Base-by-base conservation (phyloP, 2,329 filamentous ascomycete genomes). In the Penicillium digitatum region DNA sequence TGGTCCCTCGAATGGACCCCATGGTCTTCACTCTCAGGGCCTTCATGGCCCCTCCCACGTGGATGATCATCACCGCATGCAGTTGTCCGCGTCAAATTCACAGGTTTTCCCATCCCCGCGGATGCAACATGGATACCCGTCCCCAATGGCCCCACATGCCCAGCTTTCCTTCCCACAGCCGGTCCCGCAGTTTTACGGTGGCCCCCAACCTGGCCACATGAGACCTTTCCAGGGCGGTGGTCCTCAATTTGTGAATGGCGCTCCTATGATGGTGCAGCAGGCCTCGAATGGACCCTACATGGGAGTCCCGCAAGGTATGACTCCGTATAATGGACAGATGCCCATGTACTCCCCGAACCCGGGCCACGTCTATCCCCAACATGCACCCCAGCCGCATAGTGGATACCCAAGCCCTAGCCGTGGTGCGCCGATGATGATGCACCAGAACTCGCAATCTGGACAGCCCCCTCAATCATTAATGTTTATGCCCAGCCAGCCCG, bases 401-500 rank as follows among this genome's bases (percentile, higher is more conserved):
- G 90, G 90, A 16, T 96, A 89, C 68, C 89, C 90, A n/a, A 96
- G 93, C 69, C 93, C 93, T 1, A 86, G 90, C 54, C 84, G 91
- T 45, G 86, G 87, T 20, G 90, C 94, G 12, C 87, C 90, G 2
- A 90, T 95, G 86, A 97, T 97, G 93, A 89, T 87, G 66, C 92
- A 92, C 62, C 90, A 96, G 75, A 90, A 90, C 52, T 96, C 92
- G 27, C 93, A 96, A 68, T 92, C 95, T 72, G 91, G 92, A 38
- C 90, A 95, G 69, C 79, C 79, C 54, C 79, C 79, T 45, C 78
- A 85, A 78, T 66, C 84, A 79, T 76, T 92, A 82, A 78, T 88
- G 83, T 81, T 78, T 60, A 89, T 92, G 86, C 88, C 86, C 66
- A 87, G 86, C 66, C 88, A 90, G 69, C 87, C 88, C 35, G 83